These are phyloP conservation scores for Pinus tabuliformis DNA, from an alignment of 75 land plant genomes.

Conservation along the genomic window DNA sequence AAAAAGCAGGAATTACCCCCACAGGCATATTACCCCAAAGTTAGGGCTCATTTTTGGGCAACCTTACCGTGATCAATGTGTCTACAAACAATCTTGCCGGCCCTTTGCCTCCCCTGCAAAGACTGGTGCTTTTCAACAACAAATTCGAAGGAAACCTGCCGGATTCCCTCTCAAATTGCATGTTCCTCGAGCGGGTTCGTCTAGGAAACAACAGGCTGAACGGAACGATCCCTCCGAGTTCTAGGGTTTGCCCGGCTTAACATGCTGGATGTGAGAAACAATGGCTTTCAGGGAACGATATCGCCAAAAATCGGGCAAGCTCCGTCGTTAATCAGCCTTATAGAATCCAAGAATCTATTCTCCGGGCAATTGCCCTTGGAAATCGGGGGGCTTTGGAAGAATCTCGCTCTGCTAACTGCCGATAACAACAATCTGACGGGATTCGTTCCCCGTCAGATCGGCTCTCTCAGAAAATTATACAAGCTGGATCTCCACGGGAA, in stretches of 20 bases:
- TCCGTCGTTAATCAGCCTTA: constrained; percentile 13
- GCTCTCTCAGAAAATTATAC: constrained; percentile 8
- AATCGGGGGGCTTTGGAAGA: constrained; percentile 32
- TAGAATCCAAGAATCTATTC: background rate
- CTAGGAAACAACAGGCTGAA: constrained; percentile 40
- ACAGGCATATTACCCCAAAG: constrained; percentile 38
- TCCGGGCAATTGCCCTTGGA: constrained; percentile 48
- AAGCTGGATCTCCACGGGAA: constrained; percentile 39
- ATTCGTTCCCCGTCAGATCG: constrained; percentile 22
- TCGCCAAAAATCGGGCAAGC: constrained; percentile 38
- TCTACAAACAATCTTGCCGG: constrained; percentile 52
- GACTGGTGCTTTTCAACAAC: constrained; percentile 61
- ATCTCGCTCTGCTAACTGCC: constrained; percentile 25
- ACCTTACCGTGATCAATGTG: constrained; percentile 39
- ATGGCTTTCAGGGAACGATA: constrained; percentile 45
- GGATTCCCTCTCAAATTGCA: constrained; percentile 37
- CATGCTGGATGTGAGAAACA: constrained; percentile 48
- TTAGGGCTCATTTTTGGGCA: constrained; percentile 40
- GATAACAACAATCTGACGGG: constrained; percentile 34
- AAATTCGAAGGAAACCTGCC: constrained; percentile 53
- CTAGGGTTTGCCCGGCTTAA: constrained; percentile 57
- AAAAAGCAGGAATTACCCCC: too few species aligned
- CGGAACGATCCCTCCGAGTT: constrained; percentile 55
- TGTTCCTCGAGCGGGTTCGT: constrained; percentile 41
- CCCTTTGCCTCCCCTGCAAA: constrained; percentile 50